Evolutionary conservation across 768 basidiomycete species (phyloP), one percentile per base, ranked within the genome.

Genomic region (Tylopilus sp.): DNA sequence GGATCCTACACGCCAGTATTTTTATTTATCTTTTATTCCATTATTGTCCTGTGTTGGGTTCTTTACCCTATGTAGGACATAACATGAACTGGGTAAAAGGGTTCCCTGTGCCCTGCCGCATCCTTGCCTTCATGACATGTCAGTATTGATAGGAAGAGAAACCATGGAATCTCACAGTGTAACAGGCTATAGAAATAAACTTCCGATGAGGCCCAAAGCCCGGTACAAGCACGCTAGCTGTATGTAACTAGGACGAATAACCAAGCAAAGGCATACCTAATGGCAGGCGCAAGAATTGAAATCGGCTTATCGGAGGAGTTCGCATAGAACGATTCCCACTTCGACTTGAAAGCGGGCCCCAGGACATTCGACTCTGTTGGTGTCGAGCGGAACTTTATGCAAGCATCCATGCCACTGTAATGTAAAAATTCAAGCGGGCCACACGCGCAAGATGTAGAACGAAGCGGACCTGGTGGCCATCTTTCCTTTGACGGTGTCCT

Each of bases 301-400:
- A 80, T 73, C 8, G 82, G 75, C 55, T 84, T 85, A 57, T 86
- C 85, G 0, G 78, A 76, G 8, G 66, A 68, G 18, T 69, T 61
- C 21, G 62, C 70, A 43, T 79, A 86, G 62, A 78, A 80, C 10
- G 65, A 61, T 2, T 76, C 66, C 84, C 85, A 87, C 44, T 73
- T 66, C 22, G 18, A 20, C 36, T 10, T 18, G 36, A 38, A 38
- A 18, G 6, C 36, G 8, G 36, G 36, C 15, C 36, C 18, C 36
- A 38, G 3, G 4, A 20, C 36, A 38, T 38, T 9, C 65, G 83
- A 64, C 41, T 86, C 81, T 17, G 68, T 68, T 2, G 61, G 54
- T 6, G 64, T 73, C 0, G 82, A 83, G 10, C 85, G 73, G 17
- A 84, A 51, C 61, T 82, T 85, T 47, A 79, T 67, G 0, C 78